A percentile compares a stretch with the other conserved stretches of the same genome.
Evolutionary conservation across 306 rosid species (phyloP).

Genomic region (Trichosanthes cucumerina): DNA sequence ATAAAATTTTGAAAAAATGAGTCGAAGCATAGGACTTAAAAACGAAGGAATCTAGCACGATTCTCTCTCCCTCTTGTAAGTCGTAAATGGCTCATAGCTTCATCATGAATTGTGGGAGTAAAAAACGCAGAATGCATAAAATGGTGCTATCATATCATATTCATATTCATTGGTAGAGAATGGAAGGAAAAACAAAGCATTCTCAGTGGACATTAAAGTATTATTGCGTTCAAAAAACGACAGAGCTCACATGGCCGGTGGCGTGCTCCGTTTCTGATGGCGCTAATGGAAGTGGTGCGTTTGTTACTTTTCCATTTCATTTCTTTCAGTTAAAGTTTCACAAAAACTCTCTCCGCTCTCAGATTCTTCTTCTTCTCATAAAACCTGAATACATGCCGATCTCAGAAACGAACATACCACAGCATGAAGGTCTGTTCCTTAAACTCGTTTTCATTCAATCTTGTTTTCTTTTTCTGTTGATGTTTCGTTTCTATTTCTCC

Average conservation of each 20-base stretch:
- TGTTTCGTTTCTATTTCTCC: constrained; percentile 13
- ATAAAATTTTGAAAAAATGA: neutral
- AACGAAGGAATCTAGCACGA: neutral
- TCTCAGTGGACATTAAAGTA: constrained; percentile 6
- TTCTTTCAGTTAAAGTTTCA: constrained; percentile 61
- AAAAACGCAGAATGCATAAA: neutral
- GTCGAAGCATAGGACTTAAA: neutral
- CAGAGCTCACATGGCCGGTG: constrained; percentile 53
- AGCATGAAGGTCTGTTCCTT: constrained; percentile 48
- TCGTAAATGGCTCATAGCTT: neutral
- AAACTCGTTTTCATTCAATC: neutral
- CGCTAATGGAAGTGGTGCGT: constrained; percentile 34
- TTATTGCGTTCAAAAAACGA: constrained; percentile 17
- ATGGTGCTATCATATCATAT: neutral
- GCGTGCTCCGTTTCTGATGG: constrained; percentile 22
- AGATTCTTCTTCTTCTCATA: neutral
- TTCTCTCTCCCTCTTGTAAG: neutral
- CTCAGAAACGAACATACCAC: constrained; percentile 6
- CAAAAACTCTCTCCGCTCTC: neutral
- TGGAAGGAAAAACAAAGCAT: neutral
- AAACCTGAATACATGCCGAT: neutral
- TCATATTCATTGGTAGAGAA: neutral
- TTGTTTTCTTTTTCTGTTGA: constrained; percentile 8
- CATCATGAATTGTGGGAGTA: neutral
- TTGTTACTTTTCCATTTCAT: constrained; percentile 41